phyloP scores from a whole-genome alignment of 768 basidiomycete genomes.

The Cubamyces sp. region DNA sequence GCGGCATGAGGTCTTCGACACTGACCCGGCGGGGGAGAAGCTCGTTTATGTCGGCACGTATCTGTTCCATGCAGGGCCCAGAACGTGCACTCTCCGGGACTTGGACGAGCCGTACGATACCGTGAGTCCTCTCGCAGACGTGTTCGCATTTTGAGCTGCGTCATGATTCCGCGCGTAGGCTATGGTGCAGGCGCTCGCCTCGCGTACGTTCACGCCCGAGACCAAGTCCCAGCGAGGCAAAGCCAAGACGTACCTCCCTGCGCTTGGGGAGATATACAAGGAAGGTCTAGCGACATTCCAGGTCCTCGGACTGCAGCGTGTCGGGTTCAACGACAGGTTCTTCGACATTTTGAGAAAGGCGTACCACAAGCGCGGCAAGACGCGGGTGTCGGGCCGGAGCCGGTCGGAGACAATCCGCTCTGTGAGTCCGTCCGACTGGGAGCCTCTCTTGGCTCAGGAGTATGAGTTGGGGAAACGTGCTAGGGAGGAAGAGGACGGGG shows the following conservation, averaged over 20 bases:
- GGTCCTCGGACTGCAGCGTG: slow-evolving; percentile 20
- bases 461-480: not conserved
- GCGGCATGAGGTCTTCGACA: slow-evolving; percentile 18
- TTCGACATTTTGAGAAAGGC: slow-evolving; percentile 9
- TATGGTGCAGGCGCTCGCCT: not conserved
- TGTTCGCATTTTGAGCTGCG: not conserved
- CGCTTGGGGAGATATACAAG: slow-evolving; percentile 2
- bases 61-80: slow-evolving; percentile 16
- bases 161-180: not conserved
- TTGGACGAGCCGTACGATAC: not conserved
- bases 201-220: not conserved
- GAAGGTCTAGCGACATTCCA: slow-evolving; percentile 3
- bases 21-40: not conserved
- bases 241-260: slow-evolving; percentile 11
- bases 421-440: not conserved
- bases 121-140: not conserved
- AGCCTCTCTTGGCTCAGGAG: not conserved
- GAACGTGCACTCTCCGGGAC: not conserved
- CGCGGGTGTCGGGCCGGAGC: not conserved
- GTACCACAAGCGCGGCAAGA: slow-evolving; percentile 10
- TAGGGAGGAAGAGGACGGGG: not conserved
- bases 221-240: slow-evolving; percentile 10
- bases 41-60: slow-evolving; percentile 23
- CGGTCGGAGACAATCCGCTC: slow-evolving; percentile 8
- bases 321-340: slow-evolving; percentile 21